phyloP scores from a whole-genome alignment of 2,329 filamentous ascomycete species.

The Phialemoniopsis sp. region DNA sequence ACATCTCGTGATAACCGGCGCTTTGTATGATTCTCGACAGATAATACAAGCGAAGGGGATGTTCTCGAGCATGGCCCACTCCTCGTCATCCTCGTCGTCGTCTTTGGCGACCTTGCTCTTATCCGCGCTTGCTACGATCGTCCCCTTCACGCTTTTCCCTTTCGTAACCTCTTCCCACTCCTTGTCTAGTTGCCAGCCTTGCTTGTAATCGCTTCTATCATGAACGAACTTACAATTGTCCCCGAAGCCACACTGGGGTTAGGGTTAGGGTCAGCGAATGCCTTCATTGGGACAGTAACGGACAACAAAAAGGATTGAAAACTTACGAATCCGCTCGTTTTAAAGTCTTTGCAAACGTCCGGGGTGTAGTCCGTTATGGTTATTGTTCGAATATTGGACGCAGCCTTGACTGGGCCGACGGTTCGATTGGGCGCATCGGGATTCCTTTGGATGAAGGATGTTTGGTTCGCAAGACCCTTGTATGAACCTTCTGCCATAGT shows the following conservation, averaged over 20 bases:
- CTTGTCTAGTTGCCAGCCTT: slow-evolving; percentile 91
- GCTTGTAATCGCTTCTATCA: slow-evolving; percentile 73
- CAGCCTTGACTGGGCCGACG: slow-evolving; percentile 82
- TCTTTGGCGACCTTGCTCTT: slow-evolving; percentile 26
- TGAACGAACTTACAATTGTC: slow-evolving; percentile 83
- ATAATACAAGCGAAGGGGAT: slow-evolving; percentile 91
- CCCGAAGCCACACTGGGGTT: slow-evolving; percentile 55
- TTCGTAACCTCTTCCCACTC: slow-evolving; percentile 89
- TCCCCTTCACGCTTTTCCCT: slow-evolving; percentile 58
- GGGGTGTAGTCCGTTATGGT: slow-evolving; percentile 89
- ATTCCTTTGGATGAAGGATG: slow-evolving; percentile 76
- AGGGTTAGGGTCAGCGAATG: background rate
- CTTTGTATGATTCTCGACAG: slow-evolving; percentile 73
- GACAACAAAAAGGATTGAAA: background rate
- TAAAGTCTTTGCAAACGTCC: slow-evolving; percentile 84
- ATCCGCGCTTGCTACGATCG: slow-evolving; percentile 56
- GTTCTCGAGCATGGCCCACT: slow-evolving; percentile 70
- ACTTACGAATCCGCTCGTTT: slow-evolving; percentile 42
- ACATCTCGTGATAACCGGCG: slow-evolving; percentile 82
- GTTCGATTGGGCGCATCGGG: slow-evolving; percentile 64
- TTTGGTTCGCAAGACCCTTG: slow-evolving; percentile 69
- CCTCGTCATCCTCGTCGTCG: slow-evolving; percentile 41
- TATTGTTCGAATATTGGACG: slow-evolving; percentile 85
- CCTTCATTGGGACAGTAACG: background rate
- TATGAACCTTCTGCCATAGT: slow-evolving; percentile 62